Evolutionary conservation across 495 filamentous ascomycete species (phyloP).

Genomic region (Filosporella fistucella): DNA sequence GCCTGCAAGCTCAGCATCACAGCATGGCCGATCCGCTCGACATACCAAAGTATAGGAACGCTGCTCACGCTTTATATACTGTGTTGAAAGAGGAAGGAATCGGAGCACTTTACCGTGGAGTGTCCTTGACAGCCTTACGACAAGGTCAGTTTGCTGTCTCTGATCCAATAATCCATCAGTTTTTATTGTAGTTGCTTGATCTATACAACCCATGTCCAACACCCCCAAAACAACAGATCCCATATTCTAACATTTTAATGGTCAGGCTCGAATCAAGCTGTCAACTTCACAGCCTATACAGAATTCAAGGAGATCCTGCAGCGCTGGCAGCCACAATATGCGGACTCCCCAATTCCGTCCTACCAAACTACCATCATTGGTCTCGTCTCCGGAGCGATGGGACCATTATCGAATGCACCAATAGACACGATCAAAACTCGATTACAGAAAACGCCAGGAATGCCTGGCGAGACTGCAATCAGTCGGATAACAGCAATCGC

Average conservation of each 20-base stretch:
- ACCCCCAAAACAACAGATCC: too few species aligned
- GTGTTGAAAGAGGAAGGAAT: conserved; percentile 88
- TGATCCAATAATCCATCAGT: too few species aligned
- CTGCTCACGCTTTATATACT: conserved; percentile 91
- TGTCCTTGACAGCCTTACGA: conserved; percentile 85
- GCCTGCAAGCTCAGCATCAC: conserved; percentile 95
- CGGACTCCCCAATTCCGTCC: conserved; percentile 60
- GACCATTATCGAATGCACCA: conserved; percentile 90
- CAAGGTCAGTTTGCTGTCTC: conserved; percentile 58
- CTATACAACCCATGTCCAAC: not conserved
- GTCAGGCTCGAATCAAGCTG: conserved; percentile 91
- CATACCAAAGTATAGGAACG: conserved; percentile 93
- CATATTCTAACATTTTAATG: too few species aligned
- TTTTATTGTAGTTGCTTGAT: too few species aligned
- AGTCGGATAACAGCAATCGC: conserved; percentile 73
- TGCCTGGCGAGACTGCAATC: conserved; percentile 74
- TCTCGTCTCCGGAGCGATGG: conserved; percentile 89
- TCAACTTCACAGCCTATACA: conserved; percentile 98
- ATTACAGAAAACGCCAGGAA: conserved; percentile 82
- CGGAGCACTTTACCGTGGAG: conserved; percentile 84
- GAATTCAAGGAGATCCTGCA: conserved; percentile 82
- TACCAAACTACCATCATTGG: conserved; percentile 92
- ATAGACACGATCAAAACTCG: conserved; percentile 99
- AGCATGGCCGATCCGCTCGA: conserved; percentile 88
- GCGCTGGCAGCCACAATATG: conserved; percentile 57